Evolutionary conservation across 768 basidiomycete genomes (phyloP), one percentile per base, ranked within the genome.

Genomic region (Scleroderma bovista): DNA sequence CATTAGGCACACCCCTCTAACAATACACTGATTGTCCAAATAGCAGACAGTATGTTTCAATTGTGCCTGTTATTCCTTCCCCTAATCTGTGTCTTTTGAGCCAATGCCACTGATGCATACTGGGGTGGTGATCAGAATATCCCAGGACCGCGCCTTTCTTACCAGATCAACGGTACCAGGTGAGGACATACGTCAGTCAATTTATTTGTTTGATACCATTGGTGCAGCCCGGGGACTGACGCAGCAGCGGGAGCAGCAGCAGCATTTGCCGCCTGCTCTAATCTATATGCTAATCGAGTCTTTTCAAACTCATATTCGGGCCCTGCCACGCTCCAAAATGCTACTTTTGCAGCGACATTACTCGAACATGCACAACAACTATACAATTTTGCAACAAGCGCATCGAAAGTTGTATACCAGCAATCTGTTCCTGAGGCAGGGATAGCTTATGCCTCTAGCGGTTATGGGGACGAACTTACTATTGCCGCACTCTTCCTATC

Each of bases 51-150:
- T 85, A 55, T 57, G 74, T 64, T 31, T 32, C n/a, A 53, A 13
- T 39, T 8, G 24, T 16, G 6, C 26, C 19, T 8, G 32, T 24
- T 26, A 23, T 32, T 55, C 39, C 41, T 24, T n/a, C 10, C 31
- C 15, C 39, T 55, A 38, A 56, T 45, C 6, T n/a, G 17, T 23
- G 15, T 48, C 43, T 51, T 31, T 34, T n/a, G 55, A 83, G 86
- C 72, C 22, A 68, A 79, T 48, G 60, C 78, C 17, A 88, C 93
- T 62, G 78, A 88, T 57, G 74, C 74, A 2, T 97, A 96, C 62
- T 95, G 93, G 92, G 93, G 91, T 52, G 89, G 86, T 11, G 93
- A 96, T 58, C 75, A 73, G 42, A 73, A 73, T 51, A 88, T 96
- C 44, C 92, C 92, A 11, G 67, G 67, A 15, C 80, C 83, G 20